Conservation (phyloP, 2,329 filamentous ascomycete genomes). For the Sclerotinia minor region DNA sequence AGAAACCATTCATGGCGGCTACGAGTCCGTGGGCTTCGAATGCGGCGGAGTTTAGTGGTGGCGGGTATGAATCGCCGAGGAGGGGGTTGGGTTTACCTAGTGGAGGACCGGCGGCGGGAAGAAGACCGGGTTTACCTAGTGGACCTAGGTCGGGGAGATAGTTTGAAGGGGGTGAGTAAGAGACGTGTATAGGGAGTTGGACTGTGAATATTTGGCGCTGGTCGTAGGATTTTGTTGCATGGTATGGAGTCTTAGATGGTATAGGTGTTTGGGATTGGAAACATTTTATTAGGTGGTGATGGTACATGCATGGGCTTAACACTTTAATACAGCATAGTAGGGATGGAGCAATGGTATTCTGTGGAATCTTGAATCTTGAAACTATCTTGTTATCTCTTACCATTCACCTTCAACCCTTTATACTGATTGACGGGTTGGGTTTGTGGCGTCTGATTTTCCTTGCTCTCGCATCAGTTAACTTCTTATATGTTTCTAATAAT, state of each 20-base stretch:
- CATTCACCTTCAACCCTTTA: background rate
- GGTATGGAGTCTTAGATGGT: slow-evolving; percentile 3
- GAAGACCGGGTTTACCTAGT: slow-evolving; percentile 14
- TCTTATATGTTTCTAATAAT: background rate
- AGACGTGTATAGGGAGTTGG: background rate
- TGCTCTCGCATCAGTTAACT: background rate
- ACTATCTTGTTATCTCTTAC: background rate
- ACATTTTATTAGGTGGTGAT: background rate
- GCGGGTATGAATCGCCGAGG: slow-evolving; percentile 37
- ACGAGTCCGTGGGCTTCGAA: slow-evolving; percentile 52
- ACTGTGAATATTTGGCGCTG: slow-evolving; percentile 6
- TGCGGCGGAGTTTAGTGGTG: slow-evolving; percentile 45
- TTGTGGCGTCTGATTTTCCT: no score
- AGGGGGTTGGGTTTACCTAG: slow-evolving; percentile 16
- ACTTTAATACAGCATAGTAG: slow-evolving; percentile 14
- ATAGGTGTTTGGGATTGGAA: slow-evolving; percentile 1
- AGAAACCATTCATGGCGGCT: slow-evolving; percentile 48
- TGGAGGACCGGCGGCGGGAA: slow-evolving; percentile 15
- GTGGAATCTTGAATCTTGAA: slow-evolving; percentile 5
- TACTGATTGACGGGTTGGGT: no score
- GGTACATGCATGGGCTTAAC: slow-evolving; percentile 2
- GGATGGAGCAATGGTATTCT: slow-evolving; percentile 6
- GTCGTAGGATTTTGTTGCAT: slow-evolving; percentile 11
- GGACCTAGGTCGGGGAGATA: slow-evolving; percentile 16
- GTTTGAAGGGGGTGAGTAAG: background rate